These are phyloP conservation scores for Solanum bulbocastanum DNA, from an alignment of 257 asterid species.

Conservation along the genomic window DNA sequence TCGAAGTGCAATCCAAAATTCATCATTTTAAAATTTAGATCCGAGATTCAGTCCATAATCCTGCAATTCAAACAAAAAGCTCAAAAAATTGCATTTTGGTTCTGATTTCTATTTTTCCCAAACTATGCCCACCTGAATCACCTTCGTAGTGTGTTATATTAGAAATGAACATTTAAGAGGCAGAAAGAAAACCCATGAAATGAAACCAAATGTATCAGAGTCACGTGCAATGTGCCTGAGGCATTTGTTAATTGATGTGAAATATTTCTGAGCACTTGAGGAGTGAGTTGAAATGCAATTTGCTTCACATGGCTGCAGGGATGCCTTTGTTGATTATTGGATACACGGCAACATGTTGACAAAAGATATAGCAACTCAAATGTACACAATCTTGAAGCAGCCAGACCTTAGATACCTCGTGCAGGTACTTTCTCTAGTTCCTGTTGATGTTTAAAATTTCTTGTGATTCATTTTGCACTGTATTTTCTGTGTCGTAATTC, in stretches of 20 bases:
- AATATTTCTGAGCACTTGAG: neutral
- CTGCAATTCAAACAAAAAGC: neutral
- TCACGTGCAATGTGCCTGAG: neutral
- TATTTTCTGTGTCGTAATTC: neutral
- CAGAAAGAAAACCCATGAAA: neutral
- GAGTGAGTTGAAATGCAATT: neutral
- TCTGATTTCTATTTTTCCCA: neutral
- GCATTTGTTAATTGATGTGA: neutral
- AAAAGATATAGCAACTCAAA: conserved; percentile 72
- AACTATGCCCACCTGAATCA: neutral
- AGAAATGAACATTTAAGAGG: neutral
- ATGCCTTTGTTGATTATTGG: conserved; percentile 92
- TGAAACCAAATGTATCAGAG: neutral
- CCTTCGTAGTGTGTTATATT: neutral
- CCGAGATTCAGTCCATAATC: neutral
- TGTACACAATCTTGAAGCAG: conserved; percentile 79
- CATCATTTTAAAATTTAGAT: neutral
- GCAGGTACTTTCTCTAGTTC: conserved; percentile 43
- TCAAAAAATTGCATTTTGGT: neutral
- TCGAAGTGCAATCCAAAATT: neutral
- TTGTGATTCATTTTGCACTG: neutral
- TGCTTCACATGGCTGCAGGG: conserved; percentile 39
- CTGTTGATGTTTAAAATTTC: neutral
- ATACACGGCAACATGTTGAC: conserved; percentile 77
- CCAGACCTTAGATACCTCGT: conserved; percentile 58